A percentile compares a stretch with the other conserved stretches of the same genome.
These are phyloP conservation scores for Physaria fendleri DNA, from an alignment of 345 rosid genomes.

Conservation along the genomic window DNA sequence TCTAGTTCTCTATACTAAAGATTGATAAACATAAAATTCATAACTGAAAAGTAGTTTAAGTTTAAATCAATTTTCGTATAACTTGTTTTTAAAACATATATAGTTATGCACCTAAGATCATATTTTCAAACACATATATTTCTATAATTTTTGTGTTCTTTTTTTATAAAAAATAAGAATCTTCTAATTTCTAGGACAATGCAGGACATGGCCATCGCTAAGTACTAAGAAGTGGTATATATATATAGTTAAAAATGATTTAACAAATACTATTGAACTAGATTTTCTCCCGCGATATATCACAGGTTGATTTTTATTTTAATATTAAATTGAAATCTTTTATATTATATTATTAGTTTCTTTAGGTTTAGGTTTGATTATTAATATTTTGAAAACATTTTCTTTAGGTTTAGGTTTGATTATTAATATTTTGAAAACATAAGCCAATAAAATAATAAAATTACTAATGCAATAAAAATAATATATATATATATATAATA, in stretches of 20 bases:
- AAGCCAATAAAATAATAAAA: too few relatives aligned
- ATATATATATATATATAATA: too few relatives aligned
- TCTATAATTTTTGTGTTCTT: too few relatives aligned
- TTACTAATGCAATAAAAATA: too few relatives aligned
- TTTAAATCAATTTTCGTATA: not conserved
- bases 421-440: too few relatives aligned
- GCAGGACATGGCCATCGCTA: not conserved
- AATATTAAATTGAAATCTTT: too few relatives aligned
- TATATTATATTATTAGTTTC: too few relatives aligned
- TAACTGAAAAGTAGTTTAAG: not conserved
- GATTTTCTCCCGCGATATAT: too few relatives aligned
- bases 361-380: too few relatives aligned
- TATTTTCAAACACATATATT: not conserved
- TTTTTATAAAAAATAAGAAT: not conserved
- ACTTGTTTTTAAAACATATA: not conserved
- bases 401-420: too few relatives aligned
- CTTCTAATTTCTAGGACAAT: conserved; percentile 21
- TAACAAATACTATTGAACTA: not conserved
- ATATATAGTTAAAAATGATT: not conserved
- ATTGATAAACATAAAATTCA: not conserved
- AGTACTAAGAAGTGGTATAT: not conserved
- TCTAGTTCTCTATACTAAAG: not conserved
- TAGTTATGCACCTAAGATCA: not conserved
- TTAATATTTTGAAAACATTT: too few relatives aligned
- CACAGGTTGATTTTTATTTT: too few relatives aligned